These are phyloP conservation scores for Cytospora piceicola DNA, from an alignment of 2,329 filamentous ascomycete genomes.

Conservation along the genomic window DNA sequence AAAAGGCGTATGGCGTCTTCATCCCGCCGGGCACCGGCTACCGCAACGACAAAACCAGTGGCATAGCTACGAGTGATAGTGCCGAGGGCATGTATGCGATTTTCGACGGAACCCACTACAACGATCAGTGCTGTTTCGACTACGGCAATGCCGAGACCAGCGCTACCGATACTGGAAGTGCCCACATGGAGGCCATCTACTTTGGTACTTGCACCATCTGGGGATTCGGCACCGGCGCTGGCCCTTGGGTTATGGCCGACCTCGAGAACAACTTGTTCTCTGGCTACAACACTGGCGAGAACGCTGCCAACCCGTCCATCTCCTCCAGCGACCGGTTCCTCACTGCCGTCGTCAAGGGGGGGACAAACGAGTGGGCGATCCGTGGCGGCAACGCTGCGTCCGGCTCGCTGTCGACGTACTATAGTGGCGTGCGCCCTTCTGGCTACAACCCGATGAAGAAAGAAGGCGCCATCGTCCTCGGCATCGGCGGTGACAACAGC, in stretches of 20 bases:
- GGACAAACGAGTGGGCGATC: constrained; percentile 60
- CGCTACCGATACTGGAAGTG: constrained; percentile 58
- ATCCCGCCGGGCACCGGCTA: constrained; percentile 65
- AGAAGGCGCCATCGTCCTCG: constrained; percentile 69
- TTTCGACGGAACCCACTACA: constrained; percentile 63
- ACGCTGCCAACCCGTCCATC: constrained; percentile 57
- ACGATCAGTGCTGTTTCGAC: constrained; percentile 60
- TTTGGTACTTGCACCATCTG: constrained; percentile 59
- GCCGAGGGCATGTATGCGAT: constrained; percentile 65
- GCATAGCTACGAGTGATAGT: constrained; percentile 57
- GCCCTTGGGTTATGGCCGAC: constrained; percentile 72
- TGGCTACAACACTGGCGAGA: constrained; percentile 49
- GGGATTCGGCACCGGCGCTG: constrained; percentile 60
- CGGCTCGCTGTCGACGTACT: constrained; percentile 61
- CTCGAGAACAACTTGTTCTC: constrained; percentile 70
- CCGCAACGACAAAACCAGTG: constrained; percentile 58
- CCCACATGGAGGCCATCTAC: constrained; percentile 73
- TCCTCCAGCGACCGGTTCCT: constrained; percentile 53
- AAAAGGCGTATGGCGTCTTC: constrained; percentile 68
- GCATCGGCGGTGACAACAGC: constrained; percentile 72
- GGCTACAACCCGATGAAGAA: constrained; percentile 68
- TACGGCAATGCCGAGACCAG: constrained; percentile 62
- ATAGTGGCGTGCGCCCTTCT: constrained; percentile 58
- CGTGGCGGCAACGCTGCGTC: constrained; percentile 60
- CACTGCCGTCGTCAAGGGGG: constrained; percentile 61